Percentiles rank a stretch among this genome's conserved stretches.
Evolutionary conservation across 2,329 filamentous ascomycete species (phyloP).

Genomic region (Epichloe uncinata): DNA sequence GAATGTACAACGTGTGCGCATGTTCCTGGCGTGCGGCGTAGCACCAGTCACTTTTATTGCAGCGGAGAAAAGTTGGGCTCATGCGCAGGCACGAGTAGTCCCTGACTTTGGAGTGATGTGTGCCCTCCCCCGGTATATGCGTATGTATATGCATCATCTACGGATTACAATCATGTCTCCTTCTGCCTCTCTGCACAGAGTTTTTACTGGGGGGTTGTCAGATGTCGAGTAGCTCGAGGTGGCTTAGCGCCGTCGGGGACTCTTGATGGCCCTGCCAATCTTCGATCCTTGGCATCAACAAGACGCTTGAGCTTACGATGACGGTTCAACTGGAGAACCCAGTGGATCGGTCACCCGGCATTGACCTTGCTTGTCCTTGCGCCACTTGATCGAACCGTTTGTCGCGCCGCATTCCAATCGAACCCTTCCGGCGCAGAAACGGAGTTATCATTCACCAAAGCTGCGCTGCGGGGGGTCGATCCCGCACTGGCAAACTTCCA

Average conservation of each 20-base stretch:
- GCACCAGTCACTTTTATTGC: too few relatives aligned
- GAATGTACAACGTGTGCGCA: neutral
- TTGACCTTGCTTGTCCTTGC: neutral
- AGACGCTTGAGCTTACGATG: constrained; percentile 2
- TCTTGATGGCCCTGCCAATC: constrained; percentile 11
- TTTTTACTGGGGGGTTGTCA: neutral
- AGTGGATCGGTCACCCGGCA: neutral
- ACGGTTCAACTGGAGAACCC: neutral
- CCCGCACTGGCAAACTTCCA: too few relatives aligned
- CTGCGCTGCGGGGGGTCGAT: neutral
- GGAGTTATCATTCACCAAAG: neutral
- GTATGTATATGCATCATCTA: too few relatives aligned
- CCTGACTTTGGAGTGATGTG: too few relatives aligned
- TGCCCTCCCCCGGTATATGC: neutral
- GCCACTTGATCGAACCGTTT: neutral
- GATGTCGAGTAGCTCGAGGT: neutral
- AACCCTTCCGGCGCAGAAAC: neutral
- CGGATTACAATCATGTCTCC: neutral
- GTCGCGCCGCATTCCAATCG: neutral
- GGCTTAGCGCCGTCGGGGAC: constrained; percentile 9
- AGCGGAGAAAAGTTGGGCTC: neutral
- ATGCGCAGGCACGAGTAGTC: neutral
- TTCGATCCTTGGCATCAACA: constrained; percentile 7
- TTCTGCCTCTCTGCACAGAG: neutral
- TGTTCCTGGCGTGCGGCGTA: too few relatives aligned